Conservation (phyloP, 345 rosid genomes). For the Sonneratia caseolaris region DNA sequence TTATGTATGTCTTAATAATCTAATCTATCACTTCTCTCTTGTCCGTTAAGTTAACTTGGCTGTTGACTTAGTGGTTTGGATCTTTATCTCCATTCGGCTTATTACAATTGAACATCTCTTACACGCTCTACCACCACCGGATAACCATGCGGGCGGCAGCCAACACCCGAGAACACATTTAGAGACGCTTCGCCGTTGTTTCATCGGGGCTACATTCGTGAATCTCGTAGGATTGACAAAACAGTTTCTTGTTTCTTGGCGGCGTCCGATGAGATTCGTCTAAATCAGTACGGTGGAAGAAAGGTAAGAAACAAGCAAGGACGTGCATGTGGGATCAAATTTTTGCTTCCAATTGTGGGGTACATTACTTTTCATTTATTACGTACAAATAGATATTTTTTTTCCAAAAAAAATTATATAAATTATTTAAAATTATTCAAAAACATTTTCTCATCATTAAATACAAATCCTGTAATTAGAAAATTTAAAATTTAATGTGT, state of each 20-base stretch:
- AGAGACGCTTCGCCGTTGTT: too few relatives aligned
- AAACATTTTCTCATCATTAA: neutral
- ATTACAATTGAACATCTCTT: too few relatives aligned
- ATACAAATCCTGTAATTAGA: too few relatives aligned
- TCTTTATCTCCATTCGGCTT: too few relatives aligned
- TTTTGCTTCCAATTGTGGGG: neutral
- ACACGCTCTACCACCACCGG: too few relatives aligned
- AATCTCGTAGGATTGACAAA: neutral
- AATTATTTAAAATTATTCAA: neutral
- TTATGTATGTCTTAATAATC: neutral
- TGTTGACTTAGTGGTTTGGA: neutral
- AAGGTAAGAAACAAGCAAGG: neutral
- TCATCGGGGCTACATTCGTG: neutral
- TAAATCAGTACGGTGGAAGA: neutral
- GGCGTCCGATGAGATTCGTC: neutral
- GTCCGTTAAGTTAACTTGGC: neutral
- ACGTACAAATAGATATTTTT: neutral
- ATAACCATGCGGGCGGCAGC: too few relatives aligned
- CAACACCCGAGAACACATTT: too few relatives aligned
- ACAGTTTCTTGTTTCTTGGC: neutral
- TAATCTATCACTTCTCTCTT: neutral
- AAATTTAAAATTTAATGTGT: neutral
- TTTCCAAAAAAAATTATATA: neutral
- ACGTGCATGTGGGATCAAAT: neutral
- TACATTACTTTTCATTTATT: neutral